A percentile compares a stretch with the other conserved stretches of the same genome.
phyloP scores from a whole-genome alignment of 169 alveolate genomes.

The Babesia bigemina region DNA sequence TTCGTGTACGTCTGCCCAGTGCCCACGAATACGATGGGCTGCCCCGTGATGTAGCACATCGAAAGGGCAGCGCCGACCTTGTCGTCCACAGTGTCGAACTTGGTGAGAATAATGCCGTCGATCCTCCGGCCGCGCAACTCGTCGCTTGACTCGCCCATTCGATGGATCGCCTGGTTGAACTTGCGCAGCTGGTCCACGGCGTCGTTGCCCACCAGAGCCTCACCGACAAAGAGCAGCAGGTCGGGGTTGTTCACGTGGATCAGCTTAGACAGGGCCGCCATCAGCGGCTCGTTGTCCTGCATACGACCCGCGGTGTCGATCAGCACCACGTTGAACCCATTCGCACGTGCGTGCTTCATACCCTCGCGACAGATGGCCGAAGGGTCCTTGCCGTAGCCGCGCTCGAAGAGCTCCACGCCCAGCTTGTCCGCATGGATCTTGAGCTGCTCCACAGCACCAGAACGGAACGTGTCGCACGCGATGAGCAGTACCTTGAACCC shows the following conservation, averaged over 20 bases:
- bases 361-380: constrained; percentile 96
- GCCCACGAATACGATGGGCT: constrained; percentile 99
- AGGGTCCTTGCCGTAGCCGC: constrained; percentile 99
- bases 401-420: constrained; percentile 94
- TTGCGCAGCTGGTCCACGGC: constrained; percentile 97
- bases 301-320: constrained; percentile 99
- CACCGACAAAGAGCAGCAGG: constrained; percentile 98
- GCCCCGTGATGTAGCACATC: constrained; percentile 98
- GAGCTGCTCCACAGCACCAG: constrained; percentile 99
- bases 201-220: constrained; percentile 99
- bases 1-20: constrained; percentile 99
- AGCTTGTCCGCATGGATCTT: constrained; percentile 95
- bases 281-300: constrained; percentile 99
- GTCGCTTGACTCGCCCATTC: constrained; percentile 65
- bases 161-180: constrained; percentile 94
- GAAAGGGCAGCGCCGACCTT: constrained; percentile 99
- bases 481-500: constrained; percentile 95
- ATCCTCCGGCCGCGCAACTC: constrained; percentile 89
- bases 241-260: constrained; percentile 96
- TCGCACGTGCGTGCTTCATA: constrained; percentile 87
- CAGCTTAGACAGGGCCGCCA: constrained; percentile 96
- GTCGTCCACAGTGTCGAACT: constrained; percentile 99
- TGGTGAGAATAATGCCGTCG: constrained; percentile 98
- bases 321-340: constrained; percentile 94
- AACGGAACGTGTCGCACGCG: constrained; percentile 99